phyloP scores from a whole-genome alignment of 768 basidiomycete species.

The Paxillus ammoniavirescens region DNA sequence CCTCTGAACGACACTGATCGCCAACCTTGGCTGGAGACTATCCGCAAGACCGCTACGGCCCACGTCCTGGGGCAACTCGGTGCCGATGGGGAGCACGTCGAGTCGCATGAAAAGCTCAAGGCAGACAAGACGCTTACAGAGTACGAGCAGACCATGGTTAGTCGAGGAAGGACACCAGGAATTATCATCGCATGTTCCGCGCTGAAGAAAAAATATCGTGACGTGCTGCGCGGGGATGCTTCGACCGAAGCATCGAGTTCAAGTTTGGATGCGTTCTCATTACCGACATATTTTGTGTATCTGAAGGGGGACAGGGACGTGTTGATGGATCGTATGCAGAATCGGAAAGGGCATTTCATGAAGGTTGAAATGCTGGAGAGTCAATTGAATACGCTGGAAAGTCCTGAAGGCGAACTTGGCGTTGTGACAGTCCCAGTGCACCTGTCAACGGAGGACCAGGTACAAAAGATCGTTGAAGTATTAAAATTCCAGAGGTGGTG shows the following conservation, averaged over 20 bases:
- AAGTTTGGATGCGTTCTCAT: constrained; percentile 4
- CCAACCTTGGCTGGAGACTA: constrained; percentile 77
- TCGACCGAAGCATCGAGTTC: background rate
- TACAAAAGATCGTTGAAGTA: constrained; percentile 34
- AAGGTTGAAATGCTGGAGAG: constrained; percentile 79
- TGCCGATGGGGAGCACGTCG: constrained; percentile 26
- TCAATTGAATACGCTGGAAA: constrained; percentile 70
- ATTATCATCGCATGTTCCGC: constrained; percentile 89
- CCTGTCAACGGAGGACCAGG: constrained; percentile 55
- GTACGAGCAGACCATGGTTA: background rate
- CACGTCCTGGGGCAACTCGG: constrained; percentile 7
- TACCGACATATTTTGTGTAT: constrained; percentile 80
- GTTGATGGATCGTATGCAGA: constrained; percentile 61
- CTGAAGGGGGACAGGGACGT: constrained; percentile 58
- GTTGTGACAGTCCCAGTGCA: constrained; percentile 63
- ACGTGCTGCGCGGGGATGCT: constrained; percentile 59
- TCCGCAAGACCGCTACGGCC: constrained; percentile 59
- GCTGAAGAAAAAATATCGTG: constrained; percentile 77
- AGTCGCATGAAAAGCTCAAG: constrained; percentile 8
- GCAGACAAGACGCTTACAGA: constrained; percentile 2
- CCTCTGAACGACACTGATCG: constrained; percentile 83
- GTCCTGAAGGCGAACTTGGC: constrained; percentile 62
- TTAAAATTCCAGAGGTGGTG: background rate
- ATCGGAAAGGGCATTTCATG: constrained; percentile 77
- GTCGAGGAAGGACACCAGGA: constrained; percentile 35